phyloP scores from a whole-genome alignment of 2,329 filamentous ascomycete genomes.

The Cladosporium velox region DNA sequence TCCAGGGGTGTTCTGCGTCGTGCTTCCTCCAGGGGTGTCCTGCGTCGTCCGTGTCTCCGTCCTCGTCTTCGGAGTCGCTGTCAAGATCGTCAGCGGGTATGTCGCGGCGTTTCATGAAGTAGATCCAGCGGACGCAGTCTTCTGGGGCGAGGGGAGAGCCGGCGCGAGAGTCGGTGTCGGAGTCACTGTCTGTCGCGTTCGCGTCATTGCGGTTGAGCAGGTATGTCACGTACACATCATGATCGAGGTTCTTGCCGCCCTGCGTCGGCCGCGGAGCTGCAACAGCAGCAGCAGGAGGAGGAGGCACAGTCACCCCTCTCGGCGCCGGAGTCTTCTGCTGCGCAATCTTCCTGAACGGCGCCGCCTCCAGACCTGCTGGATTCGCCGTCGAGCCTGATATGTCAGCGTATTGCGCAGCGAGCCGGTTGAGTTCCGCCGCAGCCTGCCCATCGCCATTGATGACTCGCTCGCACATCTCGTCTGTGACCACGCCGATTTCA shows the following conservation, averaged over 20 bases:
- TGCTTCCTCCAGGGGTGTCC: not conserved
- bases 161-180: not conserved
- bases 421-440: constrained; percentile 1
- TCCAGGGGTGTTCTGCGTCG: no score
- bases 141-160: not conserved
- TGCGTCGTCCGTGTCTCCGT: not conserved
- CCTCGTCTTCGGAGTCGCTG: not conserved
- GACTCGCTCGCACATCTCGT: not conserved
- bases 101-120: constrained; percentile 9
- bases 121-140: constrained; percentile 3
- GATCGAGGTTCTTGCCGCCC: not conserved
- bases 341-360: not conserved
- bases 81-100: not conserved
- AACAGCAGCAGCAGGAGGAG: not conserved
- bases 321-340: not conserved
- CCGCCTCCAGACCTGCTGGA: not conserved
- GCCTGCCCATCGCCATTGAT: not conserved
- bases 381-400: not conserved
- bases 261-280: not conserved
- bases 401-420: not conserved
- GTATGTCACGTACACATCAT: not conserved
- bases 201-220: not conserved
- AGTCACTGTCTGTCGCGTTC: not conserved
- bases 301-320: not conserved
- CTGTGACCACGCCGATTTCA: not conserved